phyloP scores from a whole-genome alignment of 1,284 basidiomycete species.

The Agaricales sp. region DNA sequence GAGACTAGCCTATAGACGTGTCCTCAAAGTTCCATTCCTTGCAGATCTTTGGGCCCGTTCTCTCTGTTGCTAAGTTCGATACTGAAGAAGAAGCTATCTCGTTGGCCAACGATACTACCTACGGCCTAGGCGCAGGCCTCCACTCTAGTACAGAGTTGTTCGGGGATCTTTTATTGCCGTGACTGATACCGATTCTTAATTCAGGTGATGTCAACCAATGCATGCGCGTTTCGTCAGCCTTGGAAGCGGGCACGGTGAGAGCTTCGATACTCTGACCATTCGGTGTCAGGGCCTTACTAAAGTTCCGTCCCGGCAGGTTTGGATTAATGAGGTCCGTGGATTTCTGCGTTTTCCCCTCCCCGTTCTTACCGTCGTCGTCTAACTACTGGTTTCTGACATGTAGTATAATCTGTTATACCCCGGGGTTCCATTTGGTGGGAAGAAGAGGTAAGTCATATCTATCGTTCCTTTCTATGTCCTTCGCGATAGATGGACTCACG shows the following conservation, averaged over 20 bases:
- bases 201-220: conserved; percentile 79
- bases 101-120: conserved; percentile 76
- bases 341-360: conserved; percentile 7
- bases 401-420: conserved; percentile 76
- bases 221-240: conserved; percentile 70
- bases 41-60: conserved; percentile 84
- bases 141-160: conserved; percentile 62
- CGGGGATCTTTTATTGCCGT: neutral
- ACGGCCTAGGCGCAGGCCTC: conserved; percentile 83
- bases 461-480: conserved; percentile 2
- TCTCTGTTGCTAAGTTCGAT: conserved; percentile 67
- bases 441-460: conserved; percentile 42
- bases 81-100: conserved; percentile 72
- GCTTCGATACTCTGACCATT: conserved; percentile 5
- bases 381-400: conserved; percentile 4
- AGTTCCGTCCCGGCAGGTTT: conserved; percentile 3
- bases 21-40: conserved; percentile 4
- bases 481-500: too few species aligned
- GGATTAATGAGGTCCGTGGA: conserved; percentile 6
- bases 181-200: conserved; percentile 1
- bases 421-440: conserved; percentile 90
- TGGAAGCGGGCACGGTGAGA: conserved; percentile 79
- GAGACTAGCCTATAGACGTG: neutral
- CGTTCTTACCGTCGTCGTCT: neutral
- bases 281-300: too few species aligned